Evolutionary conservation across 2,329 filamentous ascomycete genomes (phyloP), one percentile per base, ranked within the genome.

Genomic region (Phoma sp.): DNA sequence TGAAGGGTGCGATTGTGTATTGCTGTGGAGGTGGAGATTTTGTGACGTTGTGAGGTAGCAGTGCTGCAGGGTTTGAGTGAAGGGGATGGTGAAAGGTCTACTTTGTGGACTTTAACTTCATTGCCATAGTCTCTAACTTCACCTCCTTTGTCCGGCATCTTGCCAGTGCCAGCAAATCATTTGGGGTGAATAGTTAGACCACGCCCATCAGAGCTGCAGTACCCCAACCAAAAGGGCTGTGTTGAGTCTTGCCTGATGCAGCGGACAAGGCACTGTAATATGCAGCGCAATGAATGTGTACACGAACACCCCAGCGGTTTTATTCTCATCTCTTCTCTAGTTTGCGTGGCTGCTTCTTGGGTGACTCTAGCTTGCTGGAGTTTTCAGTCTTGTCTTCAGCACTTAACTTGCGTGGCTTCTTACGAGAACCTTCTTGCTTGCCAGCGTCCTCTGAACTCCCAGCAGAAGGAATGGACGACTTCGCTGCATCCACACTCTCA

Each of bases 341-440:
- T 37, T 59, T 63, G 4, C 58, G 60, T 10, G 58, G 57, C 29
- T 60, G 50, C 14, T 46, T 42, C 45, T 48, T 59, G 14, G 47
- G 27, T 22, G 45, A 24, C 3, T n/a, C 11, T 23, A 44, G 8
- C 22, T 41, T 14, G 18, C 18, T 18, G 6, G 42, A 2, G 1
- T 41, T 41, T 2, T 22, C 36, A 11, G 52, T 25, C 1, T 40
- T 35, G 14, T 52, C 52, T 13, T 46, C 57, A 1, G 40, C 9
- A n/a, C 61, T 53, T 36, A 64, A 18, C 22, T 64, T 64, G 11
- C 61, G 59, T 33, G 59, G 59, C 39, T 59, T 62, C 33, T 62
- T 64, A 2, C 60, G 59, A 18, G 44, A 41, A 10, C 55, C 41
- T 13, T 41, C 11, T 11, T 49, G 5, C 7, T 54, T 13, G 24